Conservation (phyloP, 192 early-diverging fungal genomes). For the Geosiphon pyriformis region DNA sequence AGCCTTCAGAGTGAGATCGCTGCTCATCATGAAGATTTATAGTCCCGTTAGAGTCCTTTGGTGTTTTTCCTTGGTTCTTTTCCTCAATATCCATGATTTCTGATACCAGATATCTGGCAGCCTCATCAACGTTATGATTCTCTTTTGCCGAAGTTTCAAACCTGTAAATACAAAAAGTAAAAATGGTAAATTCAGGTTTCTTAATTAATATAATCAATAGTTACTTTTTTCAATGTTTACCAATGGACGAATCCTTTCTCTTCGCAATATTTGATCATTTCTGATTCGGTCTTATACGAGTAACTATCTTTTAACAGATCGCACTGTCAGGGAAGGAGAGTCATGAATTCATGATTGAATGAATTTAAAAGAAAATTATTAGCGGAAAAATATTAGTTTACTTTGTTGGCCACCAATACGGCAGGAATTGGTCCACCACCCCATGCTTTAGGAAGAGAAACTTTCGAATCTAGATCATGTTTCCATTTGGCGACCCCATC, state of each 20-base stretch:
- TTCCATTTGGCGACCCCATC: slow-evolving; percentile 54
- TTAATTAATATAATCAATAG: not conserved
- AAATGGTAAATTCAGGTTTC: too few relatives aligned
- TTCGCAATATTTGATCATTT: slow-evolving; percentile 45
- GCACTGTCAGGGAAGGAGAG: slow-evolving; percentile 26
- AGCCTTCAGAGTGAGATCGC: not conserved
- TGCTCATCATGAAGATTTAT: not conserved
- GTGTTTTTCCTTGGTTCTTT: not conserved
- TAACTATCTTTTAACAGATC: slow-evolving; percentile 38
- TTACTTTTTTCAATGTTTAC: slow-evolving; percentile 25
- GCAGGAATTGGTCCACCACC: slow-evolving; percentile 50
- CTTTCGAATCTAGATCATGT: slow-evolving; percentile 52
- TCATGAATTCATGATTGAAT: too few relatives aligned
- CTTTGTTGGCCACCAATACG: slow-evolving; percentile 54
- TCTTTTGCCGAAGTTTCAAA: slow-evolving; percentile 60
- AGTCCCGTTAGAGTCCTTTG: not conserved
- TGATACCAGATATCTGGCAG: slow-evolving; percentile 43
- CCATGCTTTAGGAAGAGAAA: slow-evolving; percentile 42
- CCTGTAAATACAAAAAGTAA: slow-evolving; percentile 25
- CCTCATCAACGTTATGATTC: slow-evolving; percentile 56
- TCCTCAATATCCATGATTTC: slow-evolving; percentile 38
- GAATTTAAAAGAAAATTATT: not conserved
- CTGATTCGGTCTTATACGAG: slow-evolving; percentile 28
- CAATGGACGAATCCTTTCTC: slow-evolving; percentile 50
- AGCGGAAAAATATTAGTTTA: slow-evolving; percentile 25